phyloP scores from a whole-genome alignment of 805 yeast species.

The Metschnikowia dekortorum region DNA sequence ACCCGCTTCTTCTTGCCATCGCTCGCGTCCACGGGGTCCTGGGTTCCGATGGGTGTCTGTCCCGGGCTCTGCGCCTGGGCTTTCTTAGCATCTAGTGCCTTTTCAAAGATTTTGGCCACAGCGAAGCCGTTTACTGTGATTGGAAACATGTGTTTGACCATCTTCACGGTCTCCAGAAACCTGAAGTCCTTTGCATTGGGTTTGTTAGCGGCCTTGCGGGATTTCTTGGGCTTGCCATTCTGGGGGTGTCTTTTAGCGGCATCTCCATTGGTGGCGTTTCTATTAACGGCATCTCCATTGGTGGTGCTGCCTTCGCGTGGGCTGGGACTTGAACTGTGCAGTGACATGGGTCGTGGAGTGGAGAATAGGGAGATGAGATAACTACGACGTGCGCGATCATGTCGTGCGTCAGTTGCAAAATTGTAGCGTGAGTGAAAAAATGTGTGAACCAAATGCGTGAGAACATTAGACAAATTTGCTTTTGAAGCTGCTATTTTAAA shows the following conservation, averaged over 20 bases:
- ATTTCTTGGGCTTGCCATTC: conserved; percentile 9
- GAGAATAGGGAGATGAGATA: not conserved
- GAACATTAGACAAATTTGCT: not conserved
- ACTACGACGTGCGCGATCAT: not conserved
- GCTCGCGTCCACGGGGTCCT: not conserved
- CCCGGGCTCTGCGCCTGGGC: not conserved
- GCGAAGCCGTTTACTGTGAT: conserved; percentile 35
- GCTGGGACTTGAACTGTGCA: not conserved
- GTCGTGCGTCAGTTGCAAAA: not conserved
- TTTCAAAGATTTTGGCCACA: conserved; percentile 14
- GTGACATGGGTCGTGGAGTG: not conserved
- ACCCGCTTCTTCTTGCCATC: conserved; percentile 1
- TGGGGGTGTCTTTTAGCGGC: not conserved
- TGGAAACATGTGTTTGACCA: conserved; percentile 28
- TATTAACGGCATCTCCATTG: too few relatives aligned
- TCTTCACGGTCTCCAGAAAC: conserved; percentile 30
- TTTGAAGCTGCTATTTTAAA: not conserved
- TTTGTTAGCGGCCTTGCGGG: not conserved
- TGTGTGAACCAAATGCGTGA: too few relatives aligned
- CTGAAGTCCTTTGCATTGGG: conserved; percentile 17
- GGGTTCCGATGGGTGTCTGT: not conserved
- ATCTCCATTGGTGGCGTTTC: too few relatives aligned
- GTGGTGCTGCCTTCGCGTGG: too few relatives aligned
- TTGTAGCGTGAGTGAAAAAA: too few relatives aligned
- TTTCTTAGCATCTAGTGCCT: not conserved